Conservation (phyloP, 176 grass and related monocot genomes). For the Musa acuminata region DNA sequence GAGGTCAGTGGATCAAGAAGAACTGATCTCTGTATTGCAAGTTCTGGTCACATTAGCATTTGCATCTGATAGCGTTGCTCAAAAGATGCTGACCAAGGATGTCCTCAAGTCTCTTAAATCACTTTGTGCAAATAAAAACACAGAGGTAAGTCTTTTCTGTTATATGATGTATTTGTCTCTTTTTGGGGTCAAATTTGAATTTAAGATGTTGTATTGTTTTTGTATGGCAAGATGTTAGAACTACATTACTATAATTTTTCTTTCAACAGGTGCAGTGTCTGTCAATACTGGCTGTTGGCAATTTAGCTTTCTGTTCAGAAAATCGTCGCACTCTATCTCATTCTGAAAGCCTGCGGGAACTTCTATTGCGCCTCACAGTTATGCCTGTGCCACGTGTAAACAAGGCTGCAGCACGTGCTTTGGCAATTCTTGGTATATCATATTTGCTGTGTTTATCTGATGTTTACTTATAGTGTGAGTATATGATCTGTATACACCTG, state of each 20-base stretch:
- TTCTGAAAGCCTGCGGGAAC: slow-evolving; percentile 78
- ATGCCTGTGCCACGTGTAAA: slow-evolving; percentile 52
- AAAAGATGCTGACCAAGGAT: slow-evolving; percentile 91
- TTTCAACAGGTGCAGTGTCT: slow-evolving; percentile 82
- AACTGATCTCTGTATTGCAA: slow-evolving; percentile 87
- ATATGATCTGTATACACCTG: slow-evolving; percentile 14
- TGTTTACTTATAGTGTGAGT: slow-evolving; percentile 3
- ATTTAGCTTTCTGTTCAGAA: slow-evolving; percentile 97
- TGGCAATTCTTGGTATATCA: slow-evolving; percentile 77
- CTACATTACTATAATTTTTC: slow-evolving; percentile 6
- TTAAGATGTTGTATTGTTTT: slow-evolving; percentile 28
- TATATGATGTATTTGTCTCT: slow-evolving; percentile 37
- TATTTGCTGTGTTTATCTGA: slow-evolving; percentile 1
- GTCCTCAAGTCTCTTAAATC: slow-evolving; percentile 83
- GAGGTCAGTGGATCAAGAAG: slow-evolving; percentile 74
- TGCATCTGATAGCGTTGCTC: slow-evolving; percentile 89
- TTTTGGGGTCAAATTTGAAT: slow-evolving; percentile 50
- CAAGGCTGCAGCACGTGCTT: slow-evolving; percentile 84
- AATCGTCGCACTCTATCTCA: slow-evolving; percentile 73
- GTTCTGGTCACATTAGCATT: slow-evolving; percentile 85
- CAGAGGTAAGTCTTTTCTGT: slow-evolving; percentile 49
- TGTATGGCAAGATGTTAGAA: not conserved
- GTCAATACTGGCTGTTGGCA: slow-evolving; percentile 91
- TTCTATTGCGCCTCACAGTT: slow-evolving; percentile 73
- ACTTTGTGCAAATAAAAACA: slow-evolving; percentile 86